A percentile compares a stretch with the other conserved stretches of the same genome.
These are phyloP conservation scores for Hypoxylon sp. DNA, from an alignment of 2,329 filamentous ascomycete species.

Conservation along the genomic window DNA sequence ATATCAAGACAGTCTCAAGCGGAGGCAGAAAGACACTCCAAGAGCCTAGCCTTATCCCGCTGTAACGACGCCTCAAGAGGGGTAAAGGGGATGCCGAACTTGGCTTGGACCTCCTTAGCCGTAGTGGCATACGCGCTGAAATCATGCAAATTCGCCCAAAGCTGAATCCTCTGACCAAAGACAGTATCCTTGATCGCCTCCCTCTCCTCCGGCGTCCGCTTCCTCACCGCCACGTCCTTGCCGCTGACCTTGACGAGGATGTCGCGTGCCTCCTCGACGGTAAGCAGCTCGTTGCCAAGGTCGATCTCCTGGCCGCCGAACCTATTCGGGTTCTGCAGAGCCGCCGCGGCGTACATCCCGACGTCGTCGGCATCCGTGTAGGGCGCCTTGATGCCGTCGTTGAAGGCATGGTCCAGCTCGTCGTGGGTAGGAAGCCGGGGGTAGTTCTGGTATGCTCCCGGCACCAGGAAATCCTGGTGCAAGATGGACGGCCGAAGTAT, in stretches of 20 bases:
- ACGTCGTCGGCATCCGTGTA: slow-evolving; percentile 50
- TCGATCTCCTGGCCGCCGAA: slow-evolving; percentile 51
- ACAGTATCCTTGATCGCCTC: slow-evolving; percentile 30
- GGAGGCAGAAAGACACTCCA: background rate
- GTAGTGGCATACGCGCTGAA: slow-evolving; percentile 19
- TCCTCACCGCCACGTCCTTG: slow-evolving; percentile 43
- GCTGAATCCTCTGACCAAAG: slow-evolving; percentile 45
- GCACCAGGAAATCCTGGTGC: slow-evolving; percentile 47
- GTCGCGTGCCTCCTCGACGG: slow-evolving; percentile 48
- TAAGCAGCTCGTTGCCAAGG: slow-evolving; percentile 46
- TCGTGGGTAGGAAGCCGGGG: slow-evolving; percentile 46
- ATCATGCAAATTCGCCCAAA: slow-evolving; percentile 46
- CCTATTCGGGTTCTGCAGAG: slow-evolving; percentile 48
- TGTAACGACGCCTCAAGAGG: slow-evolving; percentile 45
- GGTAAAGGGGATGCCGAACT: slow-evolving; percentile 50
- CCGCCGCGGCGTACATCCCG: slow-evolving; percentile 51
- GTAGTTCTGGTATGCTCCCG: slow-evolving; percentile 45
- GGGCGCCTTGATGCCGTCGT: slow-evolving; percentile 41
- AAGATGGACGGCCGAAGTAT: slow-evolving; percentile 51
- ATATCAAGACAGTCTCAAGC: background rate
- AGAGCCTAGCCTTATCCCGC: slow-evolving; percentile 42
- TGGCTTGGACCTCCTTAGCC: slow-evolving; percentile 38
- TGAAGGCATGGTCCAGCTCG: slow-evolving; percentile 46
- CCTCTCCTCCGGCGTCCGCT: slow-evolving; percentile 41
- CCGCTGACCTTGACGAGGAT: slow-evolving; percentile 50